Evolutionary conservation across 164 flowering plant species (phyloP), one percentile per base, ranked within the genome.

Genomic region (Piper longum): DNA sequence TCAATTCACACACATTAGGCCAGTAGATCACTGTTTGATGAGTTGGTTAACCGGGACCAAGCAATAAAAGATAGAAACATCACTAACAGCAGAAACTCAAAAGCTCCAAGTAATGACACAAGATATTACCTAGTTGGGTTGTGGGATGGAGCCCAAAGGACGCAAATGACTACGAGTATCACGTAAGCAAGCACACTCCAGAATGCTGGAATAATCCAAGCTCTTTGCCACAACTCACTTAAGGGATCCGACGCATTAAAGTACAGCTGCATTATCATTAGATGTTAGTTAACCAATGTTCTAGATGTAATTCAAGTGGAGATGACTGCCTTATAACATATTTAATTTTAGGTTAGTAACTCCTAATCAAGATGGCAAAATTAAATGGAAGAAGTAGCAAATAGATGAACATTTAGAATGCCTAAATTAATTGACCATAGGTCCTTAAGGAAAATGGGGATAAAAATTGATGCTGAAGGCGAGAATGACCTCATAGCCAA

Each of bases 201-300:
- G 75, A 90, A 84, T 19, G 89, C 87, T 14, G 92, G 89, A 69
- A 90, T 86, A 61, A 90, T 81, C 97, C 97, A 88, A 7, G 89
- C 82, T 63, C 75, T 76, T 71, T 74, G 80, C 97, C 97, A 90
- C 57, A 76, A 72, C 73, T 90, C 95, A 57, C 86, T 85, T 43
- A 80, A 71, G 18, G 89, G 85, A 52, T 90, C 91, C 19, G 83
- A 82, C 36, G 97, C 86, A 75, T 90, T 88, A 74, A 90, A 88
- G 72, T 90, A 90, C 65, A 90, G 63, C 97, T 90, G 77, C 64
- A 67, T 59, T 0, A 41, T 41, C 43, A 59, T 4, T 39, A 5
- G 13, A 55, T 18, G 36, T 26, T 26, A 26, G 36, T 16, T 4
- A 55, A 55, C 16, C 26, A 16, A 16, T 5, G 11, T 44, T 44